A percentile compares a stretch with the other conserved stretches of the same genome.
phyloP scores from a whole-genome alignment of 768 basidiomycete species.

The Lactarius evosmus region DNA sequence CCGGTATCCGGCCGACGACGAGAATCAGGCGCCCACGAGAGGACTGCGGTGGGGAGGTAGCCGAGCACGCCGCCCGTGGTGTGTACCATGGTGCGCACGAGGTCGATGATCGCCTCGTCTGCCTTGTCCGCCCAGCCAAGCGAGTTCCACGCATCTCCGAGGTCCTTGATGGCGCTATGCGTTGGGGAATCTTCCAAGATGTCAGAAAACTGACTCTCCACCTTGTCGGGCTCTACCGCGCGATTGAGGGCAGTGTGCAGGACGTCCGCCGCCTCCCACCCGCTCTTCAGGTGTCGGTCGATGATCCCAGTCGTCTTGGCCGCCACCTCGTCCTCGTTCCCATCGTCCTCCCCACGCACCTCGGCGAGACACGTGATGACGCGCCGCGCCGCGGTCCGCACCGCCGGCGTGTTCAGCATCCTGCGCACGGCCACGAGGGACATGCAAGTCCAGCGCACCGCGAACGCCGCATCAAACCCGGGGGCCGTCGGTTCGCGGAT shows the following conservation, averaged over 20 bases:
- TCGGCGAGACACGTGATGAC: conserved; percentile 11
- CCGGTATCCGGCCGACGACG: conserved; percentile 3
- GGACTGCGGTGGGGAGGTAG: conserved; percentile 18
- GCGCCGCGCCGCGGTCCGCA: conserved; percentile 5
- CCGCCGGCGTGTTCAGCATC: not conserved
- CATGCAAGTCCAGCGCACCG: conserved; percentile 22
- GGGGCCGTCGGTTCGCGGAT: not conserved
- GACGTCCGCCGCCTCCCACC: conserved; percentile 2
- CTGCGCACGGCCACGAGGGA: conserved; percentile 13
- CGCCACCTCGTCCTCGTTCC: conserved; percentile 9
- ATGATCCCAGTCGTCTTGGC: conserved; percentile 10
- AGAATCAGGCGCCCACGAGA: conserved; percentile 4
- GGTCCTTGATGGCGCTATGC: not conserved
- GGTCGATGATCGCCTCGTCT: conserved; percentile 13
- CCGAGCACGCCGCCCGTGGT: conserved; percentile 10
- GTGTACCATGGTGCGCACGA: conserved; percentile 5
- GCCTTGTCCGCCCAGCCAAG: conserved; percentile 19
- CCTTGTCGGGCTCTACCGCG: conserved; percentile 14
- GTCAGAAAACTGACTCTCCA: conserved; percentile 6
- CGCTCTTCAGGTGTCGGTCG: conserved; percentile 16
- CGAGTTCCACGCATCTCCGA: conserved; percentile 13
- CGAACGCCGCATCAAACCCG: conserved; percentile 13
- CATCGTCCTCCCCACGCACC: conserved; percentile 5
- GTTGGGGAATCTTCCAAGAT: not conserved
- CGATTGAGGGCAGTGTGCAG: not conserved